These are phyloP conservation scores for Pyrus betulifolia DNA, from an alignment of 306 rosid genomes.

Conservation along the genomic window DNA sequence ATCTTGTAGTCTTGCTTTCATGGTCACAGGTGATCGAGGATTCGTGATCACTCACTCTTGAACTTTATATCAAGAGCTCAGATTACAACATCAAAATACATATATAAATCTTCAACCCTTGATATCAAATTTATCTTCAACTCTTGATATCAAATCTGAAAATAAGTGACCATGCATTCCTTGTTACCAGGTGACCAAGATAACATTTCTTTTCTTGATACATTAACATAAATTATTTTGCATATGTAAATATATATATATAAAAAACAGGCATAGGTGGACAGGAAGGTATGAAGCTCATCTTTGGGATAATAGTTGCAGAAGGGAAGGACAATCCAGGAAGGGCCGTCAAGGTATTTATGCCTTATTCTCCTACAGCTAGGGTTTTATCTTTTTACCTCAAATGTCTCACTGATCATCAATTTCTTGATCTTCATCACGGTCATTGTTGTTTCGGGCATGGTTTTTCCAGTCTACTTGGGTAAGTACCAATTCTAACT, in stretches of 20 bases:
- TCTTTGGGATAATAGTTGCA: constrained; percentile 96
- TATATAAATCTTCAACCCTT: neutral
- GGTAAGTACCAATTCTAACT: constrained; percentile 8
- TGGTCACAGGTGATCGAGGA: neutral
- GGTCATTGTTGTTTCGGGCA: neutral
- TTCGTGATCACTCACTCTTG: neutral
- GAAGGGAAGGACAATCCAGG: constrained; percentile 99
- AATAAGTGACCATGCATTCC: neutral
- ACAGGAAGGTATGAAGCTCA: constrained; percentile 99
- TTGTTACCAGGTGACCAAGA: neutral
- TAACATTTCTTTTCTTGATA: too few relatives aligned
- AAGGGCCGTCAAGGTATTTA: constrained; percentile 93
- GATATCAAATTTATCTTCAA: too few relatives aligned
- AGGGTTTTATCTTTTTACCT: constrained; percentile 4
- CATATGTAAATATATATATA: neutral
- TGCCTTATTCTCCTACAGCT: neutral
- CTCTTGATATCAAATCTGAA: too few relatives aligned
- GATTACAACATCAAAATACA: neutral
- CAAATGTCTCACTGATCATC: neutral
- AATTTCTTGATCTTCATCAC: neutral
- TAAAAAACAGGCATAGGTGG: constrained; percentile 79
- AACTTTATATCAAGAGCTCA: too few relatives aligned
- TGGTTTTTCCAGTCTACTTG: constrained; percentile 23
- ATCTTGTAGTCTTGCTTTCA: too few relatives aligned
- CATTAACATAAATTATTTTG: neutral